phyloP scores from a whole-genome alignment of 495 filamentous ascomycete species.

The Halenospora varia region DNA sequence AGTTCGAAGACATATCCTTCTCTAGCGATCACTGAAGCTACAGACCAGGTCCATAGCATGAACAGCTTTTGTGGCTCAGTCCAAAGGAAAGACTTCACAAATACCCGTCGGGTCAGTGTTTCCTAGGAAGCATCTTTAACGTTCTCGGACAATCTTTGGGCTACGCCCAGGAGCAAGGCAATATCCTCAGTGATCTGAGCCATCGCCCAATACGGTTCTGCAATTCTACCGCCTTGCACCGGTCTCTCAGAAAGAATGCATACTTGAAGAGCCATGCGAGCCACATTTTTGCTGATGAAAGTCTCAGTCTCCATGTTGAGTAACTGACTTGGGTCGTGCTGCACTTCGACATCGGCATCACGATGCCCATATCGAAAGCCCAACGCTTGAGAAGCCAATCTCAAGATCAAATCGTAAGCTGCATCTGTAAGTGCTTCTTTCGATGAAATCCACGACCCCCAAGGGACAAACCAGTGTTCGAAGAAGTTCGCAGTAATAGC shows the following conservation, averaged over 20 bases:
- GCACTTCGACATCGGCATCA: background rate
- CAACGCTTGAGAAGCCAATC: background rate
- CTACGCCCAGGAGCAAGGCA: background rate
- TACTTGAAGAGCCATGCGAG: background rate
- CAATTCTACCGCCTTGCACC: background rate
- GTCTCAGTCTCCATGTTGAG: background rate
- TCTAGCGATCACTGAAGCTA: background rate
- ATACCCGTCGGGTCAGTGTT: background rate
- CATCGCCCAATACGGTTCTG: background rate
- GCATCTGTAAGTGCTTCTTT: background rate
- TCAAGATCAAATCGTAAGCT: background rate
- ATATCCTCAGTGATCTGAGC: background rate
- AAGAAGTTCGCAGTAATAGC: background rate
- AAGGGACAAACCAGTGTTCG: background rate
- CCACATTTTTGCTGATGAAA: background rate
- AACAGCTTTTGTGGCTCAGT: background rate
- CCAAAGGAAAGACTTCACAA: background rate
- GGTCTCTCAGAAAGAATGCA: background rate
- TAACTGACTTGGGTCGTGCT: background rate
- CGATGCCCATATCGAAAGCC: background rate
- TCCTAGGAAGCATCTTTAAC: background rate
- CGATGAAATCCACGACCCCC: background rate
- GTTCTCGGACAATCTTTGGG: background rate
- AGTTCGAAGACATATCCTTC: background rate
- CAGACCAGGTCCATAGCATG: background rate